Conservation (phyloP, 495 filamentous ascomycete species). For the Neurospora sublineolata region DNA sequence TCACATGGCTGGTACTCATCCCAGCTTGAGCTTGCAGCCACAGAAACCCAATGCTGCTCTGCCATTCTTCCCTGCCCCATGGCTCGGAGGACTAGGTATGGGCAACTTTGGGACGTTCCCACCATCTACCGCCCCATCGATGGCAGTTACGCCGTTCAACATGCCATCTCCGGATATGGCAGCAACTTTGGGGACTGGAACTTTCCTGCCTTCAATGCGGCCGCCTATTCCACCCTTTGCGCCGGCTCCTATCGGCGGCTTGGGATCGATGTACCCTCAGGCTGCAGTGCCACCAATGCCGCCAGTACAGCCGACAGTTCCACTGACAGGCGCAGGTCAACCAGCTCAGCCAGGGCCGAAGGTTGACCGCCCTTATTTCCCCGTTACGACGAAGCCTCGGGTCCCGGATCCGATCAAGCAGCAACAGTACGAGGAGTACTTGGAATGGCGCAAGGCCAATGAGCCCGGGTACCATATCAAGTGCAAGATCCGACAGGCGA, state of each 20-base stretch:
- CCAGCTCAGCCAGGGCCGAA: not conserved
- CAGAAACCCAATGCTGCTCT: not conserved
- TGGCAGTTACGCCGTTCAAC: not conserved
- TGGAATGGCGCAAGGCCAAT: conserved; percentile 29
- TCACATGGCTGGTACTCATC: not conserved
- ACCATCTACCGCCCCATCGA: not conserved
- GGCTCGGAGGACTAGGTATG: not conserved
- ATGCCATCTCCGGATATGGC: not conserved
- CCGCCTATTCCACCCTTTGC: not conserved
- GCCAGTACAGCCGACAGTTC: not conserved
- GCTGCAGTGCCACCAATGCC: not conserved
- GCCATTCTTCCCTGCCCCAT: not conserved
- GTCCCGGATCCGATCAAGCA: conserved; percentile 27
- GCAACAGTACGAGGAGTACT: conserved; percentile 30
- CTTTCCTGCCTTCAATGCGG: not conserved
- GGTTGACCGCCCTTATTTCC: conserved; percentile 16
- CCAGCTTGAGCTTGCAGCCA: not conserved
- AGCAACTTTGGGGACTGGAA: not conserved
- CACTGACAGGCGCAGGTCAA: not conserved
- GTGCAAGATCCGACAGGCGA: conserved; percentile 33
- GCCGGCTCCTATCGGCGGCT: not conserved
- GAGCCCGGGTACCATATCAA: conserved; percentile 27
- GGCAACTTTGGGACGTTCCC: not conserved
- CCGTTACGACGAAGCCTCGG: conserved; percentile 22
- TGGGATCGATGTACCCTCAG: not conserved